Evolutionary conservation across 129 eudicot species (phyloP).

Genomic region (Heracleum sosnowskyi): DNA sequence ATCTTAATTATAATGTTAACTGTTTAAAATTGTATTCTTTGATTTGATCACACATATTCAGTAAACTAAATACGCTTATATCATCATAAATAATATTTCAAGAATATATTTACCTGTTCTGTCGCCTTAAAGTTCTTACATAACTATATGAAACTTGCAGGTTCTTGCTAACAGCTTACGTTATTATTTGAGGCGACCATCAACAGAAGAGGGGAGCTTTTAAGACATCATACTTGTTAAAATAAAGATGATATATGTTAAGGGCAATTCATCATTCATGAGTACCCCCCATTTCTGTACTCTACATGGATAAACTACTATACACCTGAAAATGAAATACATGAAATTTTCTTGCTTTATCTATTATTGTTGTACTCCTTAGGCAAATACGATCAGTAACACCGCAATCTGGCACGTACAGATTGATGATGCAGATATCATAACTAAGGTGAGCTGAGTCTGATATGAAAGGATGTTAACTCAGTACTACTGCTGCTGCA

Average conservation of each 20-base stretch:
- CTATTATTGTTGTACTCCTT: background rate
- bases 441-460: too few relatives aligned
- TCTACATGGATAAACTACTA: background rate
- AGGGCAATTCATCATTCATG: background rate
- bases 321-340: constrained; percentile 1
- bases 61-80: background rate
- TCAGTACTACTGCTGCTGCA: too few relatives aligned
- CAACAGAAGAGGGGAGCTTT: constrained; percentile 13
- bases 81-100: background rate
- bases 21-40: too few relatives aligned
- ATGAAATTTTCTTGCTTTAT: background rate
- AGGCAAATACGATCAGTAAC: background rate
- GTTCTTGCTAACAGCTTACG: constrained; percentile 20
- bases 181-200: constrained; percentile 10
- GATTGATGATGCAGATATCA: too few relatives aligned
- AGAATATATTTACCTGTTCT: background rate
- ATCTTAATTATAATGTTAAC: background rate
- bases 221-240: constrained; percentile 3
- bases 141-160: constrained; percentile 25
- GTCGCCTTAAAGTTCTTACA: background rate
- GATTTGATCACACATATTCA: background rate
- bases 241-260: background rate
- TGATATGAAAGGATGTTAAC: too few relatives aligned
- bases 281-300: background rate
- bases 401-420: background rate